Conservation (phyloP, 2,329 filamentous ascomycete genomes). For the Ceratocystis eucalypticola region DNA sequence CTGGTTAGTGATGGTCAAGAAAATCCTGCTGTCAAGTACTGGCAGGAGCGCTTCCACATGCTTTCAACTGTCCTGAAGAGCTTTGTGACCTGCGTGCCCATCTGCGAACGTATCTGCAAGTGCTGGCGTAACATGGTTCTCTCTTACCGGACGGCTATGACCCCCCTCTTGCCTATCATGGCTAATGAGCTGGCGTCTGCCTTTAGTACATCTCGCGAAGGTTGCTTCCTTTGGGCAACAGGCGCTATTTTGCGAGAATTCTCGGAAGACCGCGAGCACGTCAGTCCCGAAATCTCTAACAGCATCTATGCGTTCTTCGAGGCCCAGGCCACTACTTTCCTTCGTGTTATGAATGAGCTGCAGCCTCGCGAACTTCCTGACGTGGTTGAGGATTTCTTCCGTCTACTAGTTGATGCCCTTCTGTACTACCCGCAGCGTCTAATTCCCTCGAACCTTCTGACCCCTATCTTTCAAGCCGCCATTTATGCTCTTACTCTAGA, state of each 20-base stretch:
- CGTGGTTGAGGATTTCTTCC: conserved; percentile 94
- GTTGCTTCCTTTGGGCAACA: conserved; percentile 97
- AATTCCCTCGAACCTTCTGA: conserved; percentile 63
- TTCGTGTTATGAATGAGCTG: conserved; percentile 77
- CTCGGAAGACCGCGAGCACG: conserved; percentile 74
- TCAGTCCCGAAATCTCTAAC: conserved; percentile 67
- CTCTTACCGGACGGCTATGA: conserved; percentile 81
- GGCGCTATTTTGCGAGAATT: conserved; percentile 92
- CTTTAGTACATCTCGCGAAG: conserved; percentile 75
- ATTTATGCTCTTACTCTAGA: conserved; percentile 77
- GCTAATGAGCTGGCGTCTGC: conserved; percentile 79
- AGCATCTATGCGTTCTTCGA: conserved; percentile 93
- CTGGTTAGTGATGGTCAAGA: conserved; percentile 57
- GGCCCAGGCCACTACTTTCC: conserved; percentile 77
- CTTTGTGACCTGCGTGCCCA: conserved; percentile 73
- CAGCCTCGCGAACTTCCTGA: conserved; percentile 59
- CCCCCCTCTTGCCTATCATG: conserved; percentile 68
- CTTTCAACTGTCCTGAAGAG: conserved; percentile 75
- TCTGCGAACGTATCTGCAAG: conserved; percentile 83
- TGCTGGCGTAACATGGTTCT: conserved; percentile 97
- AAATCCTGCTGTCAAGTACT: conserved; percentile 91
- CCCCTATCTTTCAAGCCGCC: conserved; percentile 74
- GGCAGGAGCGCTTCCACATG: conserved; percentile 82
- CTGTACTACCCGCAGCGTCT: conserved; percentile 83
- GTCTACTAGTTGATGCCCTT: conserved; percentile 77